Base-by-base conservation (phyloP, 179 eudicot species). In the Silene vulgaris region DNA sequence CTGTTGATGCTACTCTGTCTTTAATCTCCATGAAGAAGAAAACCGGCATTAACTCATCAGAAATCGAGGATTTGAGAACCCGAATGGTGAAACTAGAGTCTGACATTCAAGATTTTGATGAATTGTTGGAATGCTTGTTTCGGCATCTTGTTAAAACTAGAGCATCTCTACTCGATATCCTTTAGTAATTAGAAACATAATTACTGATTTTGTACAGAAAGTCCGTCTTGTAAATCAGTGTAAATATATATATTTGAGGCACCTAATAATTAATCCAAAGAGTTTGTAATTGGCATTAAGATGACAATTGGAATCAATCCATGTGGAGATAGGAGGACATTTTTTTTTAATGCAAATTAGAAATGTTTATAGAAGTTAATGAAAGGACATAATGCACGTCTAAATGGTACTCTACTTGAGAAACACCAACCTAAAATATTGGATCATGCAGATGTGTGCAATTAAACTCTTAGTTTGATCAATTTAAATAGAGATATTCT, bases 121-220 rank as follows among this genome's bases (percentile, higher is more conserved):
- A 80, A 80, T 74, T 11, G 19, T 66, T 82, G 11, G 85, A 84
- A 65, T 63, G 75, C 52, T 71, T 86, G 77, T 79, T 80, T 69
- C 79, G 88, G 77, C 83, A 78, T 75, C 68, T 81, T 28, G 86
- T 86, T 17, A 80, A 78, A 75, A 74, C 87, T 21, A 80, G 85
- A 78, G 84, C 81, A 40, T 77, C 84, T 66, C 83, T 83, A 12
- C 86, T 86, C 65, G 79, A 86, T 63, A 78, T 82, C 74, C 82
- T 84, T 84, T 50, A 81, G 79, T 61, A 68, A 74, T 29, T 85
- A 85, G 64, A 3, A 52, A 4, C 17, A 52, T 52, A 52, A 4
- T 52, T 14, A 45, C 7, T 37, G 13, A 52, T 69, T 76, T 3
- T 70, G 69, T 48, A 63, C 20, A 43, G 64, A 62, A 48, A 40